These are phyloP conservation scores for Arthrobotrys sphaeroides DNA, from an alignment of 2,329 filamentous ascomycete genomes.

Conservation along the genomic window DNA sequence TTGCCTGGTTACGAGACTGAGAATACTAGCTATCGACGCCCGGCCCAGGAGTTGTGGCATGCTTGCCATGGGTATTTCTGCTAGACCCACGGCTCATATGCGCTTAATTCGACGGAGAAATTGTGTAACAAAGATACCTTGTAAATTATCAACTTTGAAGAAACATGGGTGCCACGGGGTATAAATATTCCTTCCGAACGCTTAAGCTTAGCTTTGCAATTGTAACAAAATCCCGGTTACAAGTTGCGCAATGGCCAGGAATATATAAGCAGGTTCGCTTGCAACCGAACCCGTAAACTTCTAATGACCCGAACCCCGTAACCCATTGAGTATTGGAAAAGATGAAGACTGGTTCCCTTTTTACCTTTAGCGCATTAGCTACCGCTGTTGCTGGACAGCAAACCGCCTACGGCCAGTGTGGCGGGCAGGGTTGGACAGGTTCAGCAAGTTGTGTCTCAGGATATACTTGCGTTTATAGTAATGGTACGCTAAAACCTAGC, in stretches of 20 bases:
- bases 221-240: slow-evolving; percentile 9
- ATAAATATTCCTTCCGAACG: slow-evolving; percentile 38
- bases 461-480: slow-evolving; percentile 61
- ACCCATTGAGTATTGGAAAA: not conserved
- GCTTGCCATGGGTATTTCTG: not conserved
- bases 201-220: too few relatives aligned
- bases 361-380: slow-evolving; percentile 13
- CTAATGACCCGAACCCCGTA: not conserved
- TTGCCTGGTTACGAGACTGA: too few relatives aligned
- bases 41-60: too few relatives aligned
- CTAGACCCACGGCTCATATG: not conserved
- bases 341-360: slow-evolving; percentile 9
- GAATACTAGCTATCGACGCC: too few relatives aligned
- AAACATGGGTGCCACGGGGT: slow-evolving; percentile 13
- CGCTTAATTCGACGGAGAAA: slow-evolving; percentile 41
- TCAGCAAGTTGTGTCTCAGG: slow-evolving; percentile 62
- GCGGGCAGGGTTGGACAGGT: slow-evolving; percentile 61
- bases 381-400: slow-evolving; percentile 58
- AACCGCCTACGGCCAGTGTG: slow-evolving; percentile 62
- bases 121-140: slow-evolving; percentile 12
- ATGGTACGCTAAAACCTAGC: slow-evolving; percentile 54
- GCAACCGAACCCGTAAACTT: too few relatives aligned
- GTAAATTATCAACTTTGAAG: not conserved
- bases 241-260: not conserved
- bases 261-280: slow-evolving; percentile 9